Conservation (phyloP, 371 early-diverging fungal genomes). For the Smittium culicis region DNA sequence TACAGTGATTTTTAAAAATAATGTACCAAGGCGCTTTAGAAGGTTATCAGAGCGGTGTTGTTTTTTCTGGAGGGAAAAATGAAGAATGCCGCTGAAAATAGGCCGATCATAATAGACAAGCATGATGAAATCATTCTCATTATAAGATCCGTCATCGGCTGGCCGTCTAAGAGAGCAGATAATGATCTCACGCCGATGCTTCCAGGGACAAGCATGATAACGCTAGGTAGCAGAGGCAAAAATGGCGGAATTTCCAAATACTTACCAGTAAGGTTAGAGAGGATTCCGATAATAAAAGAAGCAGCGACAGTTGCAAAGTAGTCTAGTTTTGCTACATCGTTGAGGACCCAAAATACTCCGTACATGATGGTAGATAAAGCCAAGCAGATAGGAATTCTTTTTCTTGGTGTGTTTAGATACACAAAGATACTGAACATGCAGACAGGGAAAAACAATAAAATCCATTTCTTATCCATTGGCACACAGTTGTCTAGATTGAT, state of each 20-base stretch:
- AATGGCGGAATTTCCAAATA: conserved; percentile 37
- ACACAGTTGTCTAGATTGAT: conserved; percentile 14
- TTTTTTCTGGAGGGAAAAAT: conserved; percentile 34
- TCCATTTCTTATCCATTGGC: conserved; percentile 17
- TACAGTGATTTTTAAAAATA: not conserved
- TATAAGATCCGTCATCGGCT: conserved; percentile 29
- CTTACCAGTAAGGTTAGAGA: conserved; percentile 34
- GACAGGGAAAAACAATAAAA: conserved; percentile 24
- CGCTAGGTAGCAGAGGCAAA: conserved; percentile 37
- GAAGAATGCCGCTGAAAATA: conserved; percentile 37
- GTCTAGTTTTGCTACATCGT: conserved; percentile 14
- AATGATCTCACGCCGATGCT: conserved; percentile 36
- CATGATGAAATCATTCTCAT: conserved; percentile 37
- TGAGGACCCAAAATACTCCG: conserved; percentile 16
- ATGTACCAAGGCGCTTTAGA: not conserved
- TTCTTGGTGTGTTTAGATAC: conserved; percentile 18
- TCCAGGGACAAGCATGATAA: conserved; percentile 42
- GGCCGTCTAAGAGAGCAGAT: conserved; percentile 30
- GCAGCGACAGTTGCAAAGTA: conserved; percentile 20
- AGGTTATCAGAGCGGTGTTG: conserved; percentile 22
- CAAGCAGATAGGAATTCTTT: conserved; percentile 19
- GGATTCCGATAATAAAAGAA: conserved; percentile 28
- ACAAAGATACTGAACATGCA: conserved; percentile 17
- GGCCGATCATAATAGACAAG: conserved; percentile 36
- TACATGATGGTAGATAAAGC: conserved; percentile 18